Conservation (phyloP, 345 rosid species). For the Linum lewisii region DNA sequence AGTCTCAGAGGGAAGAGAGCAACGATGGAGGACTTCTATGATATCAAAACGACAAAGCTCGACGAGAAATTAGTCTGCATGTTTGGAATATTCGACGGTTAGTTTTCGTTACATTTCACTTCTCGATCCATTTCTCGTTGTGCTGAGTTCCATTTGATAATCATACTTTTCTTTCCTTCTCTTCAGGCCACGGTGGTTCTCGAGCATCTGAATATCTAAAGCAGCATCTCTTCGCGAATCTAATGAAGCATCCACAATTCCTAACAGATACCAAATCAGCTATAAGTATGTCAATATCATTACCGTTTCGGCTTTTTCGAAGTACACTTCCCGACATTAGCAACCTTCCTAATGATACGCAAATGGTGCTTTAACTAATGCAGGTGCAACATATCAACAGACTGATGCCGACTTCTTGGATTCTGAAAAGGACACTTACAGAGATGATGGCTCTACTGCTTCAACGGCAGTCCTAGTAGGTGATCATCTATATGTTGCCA, state of each 20-base stretch:
- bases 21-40: slow-evolving; percentile 94
- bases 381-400: slow-evolving; percentile 86
- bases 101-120: slow-evolving; percentile 19
- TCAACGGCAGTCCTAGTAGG: slow-evolving; percentile 90
- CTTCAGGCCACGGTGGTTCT: slow-evolving; percentile 98
- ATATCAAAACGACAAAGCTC: slow-evolving; percentile 57
- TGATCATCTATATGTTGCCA: slow-evolving; percentile 89
- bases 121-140: slow-evolving; percentile 7
- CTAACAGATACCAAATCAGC: slow-evolving; percentile 67
- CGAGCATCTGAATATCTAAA: slow-evolving; percentile 94
- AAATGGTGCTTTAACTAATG: slow-evolving; percentile 5
- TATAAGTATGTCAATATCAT: slow-evolving; percentile 41
- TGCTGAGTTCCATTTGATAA: background rate
- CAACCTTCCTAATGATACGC: background rate
- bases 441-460: slow-evolving; percentile 99
- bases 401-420: slow-evolving; percentile 80
- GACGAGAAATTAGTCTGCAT: slow-evolving; percentile 69
- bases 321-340: background rate
- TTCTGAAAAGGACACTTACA: slow-evolving; percentile 61
- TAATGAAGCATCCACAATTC: slow-evolving; percentile 79
- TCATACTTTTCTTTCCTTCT: slow-evolving; percentile 2
- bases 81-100: slow-evolving; percentile 99
- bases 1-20: slow-evolving; percentile 94
- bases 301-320: background rate
- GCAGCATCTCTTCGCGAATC: slow-evolving; percentile 85